These are phyloP conservation scores for Achlya hypogyna DNA, from an alignment of 352 stramenopile genomes.

Conservation along the genomic window DNA sequence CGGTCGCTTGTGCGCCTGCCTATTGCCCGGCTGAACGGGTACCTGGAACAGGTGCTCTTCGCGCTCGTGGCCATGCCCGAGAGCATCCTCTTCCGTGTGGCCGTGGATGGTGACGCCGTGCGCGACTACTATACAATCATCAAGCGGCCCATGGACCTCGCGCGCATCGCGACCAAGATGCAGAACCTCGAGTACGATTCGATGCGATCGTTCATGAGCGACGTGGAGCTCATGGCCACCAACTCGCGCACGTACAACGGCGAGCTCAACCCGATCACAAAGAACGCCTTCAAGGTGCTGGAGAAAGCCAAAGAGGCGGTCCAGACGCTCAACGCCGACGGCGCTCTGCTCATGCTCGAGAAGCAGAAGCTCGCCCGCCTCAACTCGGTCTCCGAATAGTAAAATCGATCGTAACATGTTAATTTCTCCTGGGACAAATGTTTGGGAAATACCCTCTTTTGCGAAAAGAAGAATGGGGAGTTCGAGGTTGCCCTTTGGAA, in stretches of 20 bases:
- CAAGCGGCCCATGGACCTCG: constrained; percentile 80
- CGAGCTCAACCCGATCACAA: constrained; percentile 58
- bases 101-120: constrained; percentile 52
- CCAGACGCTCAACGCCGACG: constrained; percentile 46
- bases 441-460: no score
- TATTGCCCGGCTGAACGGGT: constrained; percentile 59
- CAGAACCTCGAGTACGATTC: constrained; percentile 58
- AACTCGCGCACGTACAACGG: constrained; percentile 81
- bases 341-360: constrained; percentile 22
- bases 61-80: constrained; percentile 67
- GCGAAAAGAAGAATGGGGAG: no score
- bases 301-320: constrained; percentile 71
- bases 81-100: constrained; percentile 59
- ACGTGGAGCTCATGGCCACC: constrained; percentile 77
- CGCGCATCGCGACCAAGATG: constrained; percentile 57
- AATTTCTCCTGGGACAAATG: background rate
- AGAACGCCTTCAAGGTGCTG: constrained; percentile 65
- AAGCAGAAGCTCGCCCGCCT: constrained; percentile 17
- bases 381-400: constrained; percentile 10
- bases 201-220: constrained; percentile 79
- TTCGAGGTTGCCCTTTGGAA: no score
- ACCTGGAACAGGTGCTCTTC: constrained; percentile 50
- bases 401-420: background rate
- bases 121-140: constrained; percentile 77
- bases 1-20: constrained; percentile 50